Evolutionary conservation across 352 stramenopile species (phyloP), one percentile per base, ranked within the genome.

Genomic region (Phytopythium helicoides): DNA sequence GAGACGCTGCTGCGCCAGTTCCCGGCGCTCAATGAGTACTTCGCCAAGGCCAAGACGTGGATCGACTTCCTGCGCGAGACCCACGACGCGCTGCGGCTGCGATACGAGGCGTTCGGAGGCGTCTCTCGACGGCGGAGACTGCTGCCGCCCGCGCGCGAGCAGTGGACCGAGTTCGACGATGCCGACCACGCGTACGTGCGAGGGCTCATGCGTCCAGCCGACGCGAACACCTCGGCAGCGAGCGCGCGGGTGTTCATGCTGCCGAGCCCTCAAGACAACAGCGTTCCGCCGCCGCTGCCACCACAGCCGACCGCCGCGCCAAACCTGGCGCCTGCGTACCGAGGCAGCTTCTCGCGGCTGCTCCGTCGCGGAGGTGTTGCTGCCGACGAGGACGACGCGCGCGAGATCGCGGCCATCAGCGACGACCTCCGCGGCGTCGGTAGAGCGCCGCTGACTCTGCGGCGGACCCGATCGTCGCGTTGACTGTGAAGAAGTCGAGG

Each of bases 181-280:
- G 69, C 69, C 26, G 69, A 86, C 41, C 61, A 71, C 51, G 55
- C 62, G 37, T 81, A 81, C 47, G 67, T 81, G 31, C 68, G 77
- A 23, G 52, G 68, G 15, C 66, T 82, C 9, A 44, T 66, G 6
- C 37, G 65, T 21, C 45, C 46, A 12, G 18, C 46, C 46, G 46
- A 28, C 14, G 31, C 26, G 6, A 10, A 14, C 10, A 26, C 45
- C 28, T 6, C 8, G 3, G 26, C 23, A 6, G 7, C 46, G 3
- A 41, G 4, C 1, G 34, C 46, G 8, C n/a, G 23, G 3, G 23
- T 55, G 6, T 9, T 37, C 23, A 10, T 40, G 48, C 22, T 38
- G 16, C 36, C 48, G 37, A 35, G 23, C 16, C 6, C 44, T 3
- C 3, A 14, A 4, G 44, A 16, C 25, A 18, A 18, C 1, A 18